phyloP scores from a whole-genome alignment of 352 stramenopile species.

The Phytophthora kernoviae region DNA sequence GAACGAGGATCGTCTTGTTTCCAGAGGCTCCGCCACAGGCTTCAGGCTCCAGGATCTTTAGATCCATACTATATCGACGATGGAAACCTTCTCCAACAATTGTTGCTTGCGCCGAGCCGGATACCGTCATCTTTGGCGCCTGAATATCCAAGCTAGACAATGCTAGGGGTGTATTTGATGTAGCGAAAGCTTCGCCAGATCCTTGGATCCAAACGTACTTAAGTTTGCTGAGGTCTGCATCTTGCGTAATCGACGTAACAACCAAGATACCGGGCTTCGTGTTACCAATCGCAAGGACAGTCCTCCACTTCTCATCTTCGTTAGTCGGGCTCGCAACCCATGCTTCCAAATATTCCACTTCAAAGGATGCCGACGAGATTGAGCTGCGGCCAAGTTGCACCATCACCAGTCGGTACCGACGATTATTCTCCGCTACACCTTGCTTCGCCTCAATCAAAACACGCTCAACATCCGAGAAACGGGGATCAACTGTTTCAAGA shows the following conservation, averaged over 20 bases:
- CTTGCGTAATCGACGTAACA: slow-evolving; percentile 18
- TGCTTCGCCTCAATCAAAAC: slow-evolving; percentile 12
- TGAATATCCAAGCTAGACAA: slow-evolving; percentile 9
- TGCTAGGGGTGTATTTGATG: not conserved
- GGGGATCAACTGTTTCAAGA: not conserved
- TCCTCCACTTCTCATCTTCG: slow-evolving; percentile 7
- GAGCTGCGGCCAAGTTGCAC: slow-evolving; percentile 16
- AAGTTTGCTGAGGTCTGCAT: slow-evolving; percentile 13
- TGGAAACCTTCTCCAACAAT: slow-evolving; percentile 53
- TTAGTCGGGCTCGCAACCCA: slow-evolving; percentile 11
- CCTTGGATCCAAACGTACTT: slow-evolving; percentile 25
- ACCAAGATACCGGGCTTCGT: slow-evolving; percentile 11
- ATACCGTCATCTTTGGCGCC: slow-evolving; percentile 4
- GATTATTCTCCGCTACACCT: slow-evolving; percentile 1
- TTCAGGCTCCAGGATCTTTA: slow-evolving; percentile 26
- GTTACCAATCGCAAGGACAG: slow-evolving; percentile 5
- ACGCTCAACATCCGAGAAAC: slow-evolving; percentile 12
- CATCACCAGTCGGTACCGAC: slow-evolving; percentile 8
- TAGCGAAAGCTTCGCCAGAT: slow-evolving; percentile 4
- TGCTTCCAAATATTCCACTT: slow-evolving; percentile 25
- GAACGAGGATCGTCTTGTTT: slow-evolving; percentile 38
- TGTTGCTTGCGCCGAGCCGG: slow-evolving; percentile 25
- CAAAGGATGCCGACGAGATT: slow-evolving; percentile 11
- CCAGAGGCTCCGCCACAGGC: slow-evolving; percentile 3
- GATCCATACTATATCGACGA: slow-evolving; percentile 39